Conservation (phyloP, 2,329 filamentous ascomycete species). For the Passalora sequoiae region DNA sequence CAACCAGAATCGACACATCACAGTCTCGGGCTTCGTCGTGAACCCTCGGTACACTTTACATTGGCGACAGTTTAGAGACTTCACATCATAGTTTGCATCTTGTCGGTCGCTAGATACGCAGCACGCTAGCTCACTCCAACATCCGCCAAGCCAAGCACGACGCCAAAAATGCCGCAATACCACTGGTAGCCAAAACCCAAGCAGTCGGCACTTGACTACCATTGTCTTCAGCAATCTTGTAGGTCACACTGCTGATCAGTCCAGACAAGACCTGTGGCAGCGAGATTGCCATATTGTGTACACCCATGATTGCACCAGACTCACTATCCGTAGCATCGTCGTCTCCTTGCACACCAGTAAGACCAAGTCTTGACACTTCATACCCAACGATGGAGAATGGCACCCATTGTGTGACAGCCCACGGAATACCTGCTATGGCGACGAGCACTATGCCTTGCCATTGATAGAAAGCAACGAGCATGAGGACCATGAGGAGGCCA, state of each 20-base stretch:
- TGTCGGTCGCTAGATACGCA: too few species aligned
- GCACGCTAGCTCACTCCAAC: slow-evolving; percentile 7
- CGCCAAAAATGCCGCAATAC: slow-evolving; percentile 19
- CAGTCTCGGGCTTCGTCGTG: too few species aligned
- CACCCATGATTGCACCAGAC: slow-evolving; percentile 19
- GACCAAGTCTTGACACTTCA: slow-evolving; percentile 15
- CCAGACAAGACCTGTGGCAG: slow-evolving; percentile 20
- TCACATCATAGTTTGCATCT: too few species aligned
- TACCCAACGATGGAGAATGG: slow-evolving; percentile 19
- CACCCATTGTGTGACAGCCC: slow-evolving; percentile 22
- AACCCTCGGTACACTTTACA: too few species aligned
- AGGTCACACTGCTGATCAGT: slow-evolving; percentile 13
- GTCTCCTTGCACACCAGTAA: slow-evolving; percentile 9
- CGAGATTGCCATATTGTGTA: slow-evolving; percentile 23
- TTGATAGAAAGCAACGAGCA: slow-evolving; percentile 15
- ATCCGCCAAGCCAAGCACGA: slow-evolving; percentile 11
- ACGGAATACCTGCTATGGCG: slow-evolving; percentile 15
- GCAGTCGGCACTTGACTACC: slow-evolving; percentile 18
- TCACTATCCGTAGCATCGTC: slow-evolving; percentile 7
- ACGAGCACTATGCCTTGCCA: slow-evolving; percentile 22
- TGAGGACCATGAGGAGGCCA: slow-evolving; percentile 16
- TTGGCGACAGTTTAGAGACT: too few species aligned
- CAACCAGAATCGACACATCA: too few species aligned
- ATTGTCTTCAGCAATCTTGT: slow-evolving; percentile 16
- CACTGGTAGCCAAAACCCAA: slow-evolving; percentile 20